These are phyloP conservation scores for Barnettozyma siamensis DNA, from an alignment of 805 yeast species.

Conservation along the genomic window DNA sequence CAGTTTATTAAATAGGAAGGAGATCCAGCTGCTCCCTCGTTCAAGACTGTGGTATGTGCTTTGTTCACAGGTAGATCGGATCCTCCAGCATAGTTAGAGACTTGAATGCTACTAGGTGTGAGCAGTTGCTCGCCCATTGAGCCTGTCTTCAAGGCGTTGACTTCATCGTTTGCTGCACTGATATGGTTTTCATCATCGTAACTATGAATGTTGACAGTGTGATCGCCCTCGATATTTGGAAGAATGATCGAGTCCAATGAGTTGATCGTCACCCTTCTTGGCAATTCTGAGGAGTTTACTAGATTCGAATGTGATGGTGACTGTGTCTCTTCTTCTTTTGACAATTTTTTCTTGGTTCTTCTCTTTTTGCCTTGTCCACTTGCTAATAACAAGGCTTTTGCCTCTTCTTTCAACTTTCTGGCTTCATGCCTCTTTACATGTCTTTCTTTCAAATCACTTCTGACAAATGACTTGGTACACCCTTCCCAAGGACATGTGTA, in stretches of 20 bases:
- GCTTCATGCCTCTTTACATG: constrained; percentile 39
- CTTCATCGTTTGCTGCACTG: constrained; percentile 27
- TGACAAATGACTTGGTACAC: constrained; percentile 57
- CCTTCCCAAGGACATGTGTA: constrained; percentile 43
- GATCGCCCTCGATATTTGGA: constrained; percentile 21
- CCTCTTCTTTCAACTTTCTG: constrained; percentile 24
- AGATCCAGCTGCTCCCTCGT: constrained; percentile 13
- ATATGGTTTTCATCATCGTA: constrained; percentile 18
- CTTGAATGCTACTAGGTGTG: not conserved
- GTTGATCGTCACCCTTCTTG: constrained; percentile 19
- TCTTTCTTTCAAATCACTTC: constrained; percentile 49
- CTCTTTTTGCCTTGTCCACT: constrained; percentile 10
- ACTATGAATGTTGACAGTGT: constrained; percentile 19
- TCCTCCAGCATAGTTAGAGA: not conserved
- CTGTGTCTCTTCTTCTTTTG: not conserved
- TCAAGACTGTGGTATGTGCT: not conserved
- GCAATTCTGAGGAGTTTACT: not conserved
- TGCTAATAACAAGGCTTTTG: constrained; percentile 16
- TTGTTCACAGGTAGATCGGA: not conserved
- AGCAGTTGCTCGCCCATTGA: constrained; percentile 7
- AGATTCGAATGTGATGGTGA: no score
- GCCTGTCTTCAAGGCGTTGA: constrained; percentile 18
- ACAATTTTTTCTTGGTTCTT: constrained; percentile 10
- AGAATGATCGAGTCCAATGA: constrained; percentile 24
- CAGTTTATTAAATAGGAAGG: constrained; percentile 25